phyloP scores from a whole-genome alignment of 768 basidiomycete species.

The Phanerochaete sordida region DNA sequence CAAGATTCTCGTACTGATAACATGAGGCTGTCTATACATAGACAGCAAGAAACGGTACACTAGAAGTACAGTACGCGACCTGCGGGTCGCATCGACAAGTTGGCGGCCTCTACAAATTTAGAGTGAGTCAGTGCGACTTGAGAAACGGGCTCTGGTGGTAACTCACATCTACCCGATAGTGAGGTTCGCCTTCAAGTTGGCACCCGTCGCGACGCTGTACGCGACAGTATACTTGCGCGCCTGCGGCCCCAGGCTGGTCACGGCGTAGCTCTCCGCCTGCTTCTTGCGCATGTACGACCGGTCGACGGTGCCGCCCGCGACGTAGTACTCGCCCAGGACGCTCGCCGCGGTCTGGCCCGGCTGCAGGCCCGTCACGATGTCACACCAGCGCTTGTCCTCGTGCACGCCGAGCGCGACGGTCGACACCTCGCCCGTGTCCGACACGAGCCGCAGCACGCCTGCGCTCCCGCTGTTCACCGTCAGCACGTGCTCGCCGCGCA shows the following conservation, averaged over 20 bases:
- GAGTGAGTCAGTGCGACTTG: too few species aligned
- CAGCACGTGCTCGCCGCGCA: conserved; percentile 23
- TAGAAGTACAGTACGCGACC: too few species aligned
- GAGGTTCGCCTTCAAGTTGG: not conserved
- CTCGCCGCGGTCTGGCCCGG: not conserved
- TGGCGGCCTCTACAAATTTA: too few species aligned
- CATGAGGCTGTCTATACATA: too few species aligned
- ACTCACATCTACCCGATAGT: not conserved
- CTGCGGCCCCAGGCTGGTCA: not conserved
- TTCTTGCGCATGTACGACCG: not conserved
- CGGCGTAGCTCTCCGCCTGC: not conserved
- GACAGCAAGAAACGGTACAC: too few species aligned
- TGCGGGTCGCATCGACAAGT: too few species aligned
- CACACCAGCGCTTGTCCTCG: conserved; percentile 38
- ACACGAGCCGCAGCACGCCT: conserved; percentile 32
- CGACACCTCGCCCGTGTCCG: conserved; percentile 28
- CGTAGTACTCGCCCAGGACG: not conserved
- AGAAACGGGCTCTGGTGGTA: too few species aligned
- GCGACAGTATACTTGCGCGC: not conserved
- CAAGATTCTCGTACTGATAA: too few species aligned
- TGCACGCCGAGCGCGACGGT: conserved; percentile 35
- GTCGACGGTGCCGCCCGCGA: not conserved
- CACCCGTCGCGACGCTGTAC: not conserved
- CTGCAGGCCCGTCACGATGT: conserved; percentile 31
- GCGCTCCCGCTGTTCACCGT: conserved; percentile 38